Conservation (phyloP, 2,329 filamentous ascomycete genomes). For the Fusarium ramigenum region DNA sequence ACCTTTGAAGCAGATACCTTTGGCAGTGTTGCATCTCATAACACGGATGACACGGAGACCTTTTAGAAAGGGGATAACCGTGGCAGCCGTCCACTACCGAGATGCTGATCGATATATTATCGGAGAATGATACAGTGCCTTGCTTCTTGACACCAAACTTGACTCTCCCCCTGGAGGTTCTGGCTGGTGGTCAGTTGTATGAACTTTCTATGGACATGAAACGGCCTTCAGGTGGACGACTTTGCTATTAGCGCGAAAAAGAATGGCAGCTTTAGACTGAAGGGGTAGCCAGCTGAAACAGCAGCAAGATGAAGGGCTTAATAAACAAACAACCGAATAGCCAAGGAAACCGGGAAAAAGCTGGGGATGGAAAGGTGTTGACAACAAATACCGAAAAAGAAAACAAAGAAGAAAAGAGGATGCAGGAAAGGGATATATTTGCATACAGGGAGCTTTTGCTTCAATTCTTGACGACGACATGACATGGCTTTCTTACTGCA, state of each 20-base stretch:
- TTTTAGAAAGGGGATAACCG: conserved; percentile 41
- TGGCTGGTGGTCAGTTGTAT: conserved; percentile 13
- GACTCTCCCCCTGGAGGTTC: neutral
- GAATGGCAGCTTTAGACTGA: conserved; percentile 34
- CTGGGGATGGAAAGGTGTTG: neutral
- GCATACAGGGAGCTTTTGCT: conserved; percentile 33
- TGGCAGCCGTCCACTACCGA: conserved; percentile 1
- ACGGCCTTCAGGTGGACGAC: conserved; percentile 14
- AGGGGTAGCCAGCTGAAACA: conserved; percentile 13
- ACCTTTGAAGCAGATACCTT: conserved; percentile 48
- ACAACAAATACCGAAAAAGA: conserved; percentile 30
- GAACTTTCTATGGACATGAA: conserved; percentile 15
- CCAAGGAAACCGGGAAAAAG: conserved; percentile 18
- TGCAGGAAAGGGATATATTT: conserved; percentile 24
- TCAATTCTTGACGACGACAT: conserved; percentile 46
- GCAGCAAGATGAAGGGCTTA: conserved; percentile 21
- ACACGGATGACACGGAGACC: conserved; percentile 52
- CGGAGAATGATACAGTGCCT: conserved; percentile 6
- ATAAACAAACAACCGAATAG: conserved; percentile 7
- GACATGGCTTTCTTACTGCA: conserved; percentile 44
- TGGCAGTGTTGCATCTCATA: conserved; percentile 47
- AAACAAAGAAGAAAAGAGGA: neutral
- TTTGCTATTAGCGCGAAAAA: conserved; percentile 13
- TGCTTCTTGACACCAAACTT: conserved; percentile 3
- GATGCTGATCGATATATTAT: conserved; percentile 3